A percentile compares a stretch with the other conserved stretches of the same genome.
These are phyloP conservation scores for Xylaria hypoxylon DNA, from an alignment of 2,329 filamentous ascomycete genomes.

Conservation along the genomic window DNA sequence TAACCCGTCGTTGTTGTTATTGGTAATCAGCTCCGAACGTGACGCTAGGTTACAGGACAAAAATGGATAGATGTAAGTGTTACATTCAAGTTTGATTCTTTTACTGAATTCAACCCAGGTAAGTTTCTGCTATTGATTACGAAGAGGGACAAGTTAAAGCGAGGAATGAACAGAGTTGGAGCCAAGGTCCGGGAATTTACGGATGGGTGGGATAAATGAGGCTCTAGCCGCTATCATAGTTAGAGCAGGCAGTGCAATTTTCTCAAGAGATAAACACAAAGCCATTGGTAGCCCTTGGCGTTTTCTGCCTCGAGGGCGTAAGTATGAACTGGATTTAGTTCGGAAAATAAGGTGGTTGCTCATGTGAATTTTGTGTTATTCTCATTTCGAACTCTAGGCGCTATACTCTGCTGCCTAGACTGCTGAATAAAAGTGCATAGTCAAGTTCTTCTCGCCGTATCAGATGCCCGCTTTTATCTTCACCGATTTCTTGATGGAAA, in stretches of 20 bases:
- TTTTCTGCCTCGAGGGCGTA: not conserved
- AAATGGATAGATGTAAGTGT: no score
- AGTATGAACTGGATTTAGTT: not conserved
- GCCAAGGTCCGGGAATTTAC: no score
- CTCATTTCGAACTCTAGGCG: not conserved
- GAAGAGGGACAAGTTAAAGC: no score
- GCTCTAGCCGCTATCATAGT: no score
- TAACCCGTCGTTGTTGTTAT: no score
- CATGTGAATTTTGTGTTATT: conserved; percentile 9
- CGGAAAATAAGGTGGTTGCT: not conserved
- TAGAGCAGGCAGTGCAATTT: not conserved
- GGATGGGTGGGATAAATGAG: no score
- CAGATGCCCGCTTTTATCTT: not conserved
- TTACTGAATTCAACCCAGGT: no score
- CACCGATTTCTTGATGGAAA: not conserved
- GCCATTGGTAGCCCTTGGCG: not conserved
- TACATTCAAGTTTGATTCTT: no score
- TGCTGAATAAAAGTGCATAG: not conserved
- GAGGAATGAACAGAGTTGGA: no score
- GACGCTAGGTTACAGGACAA: no score
- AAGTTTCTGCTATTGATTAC: no score
- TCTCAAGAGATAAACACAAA: not conserved
- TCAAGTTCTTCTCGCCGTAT: not conserved
- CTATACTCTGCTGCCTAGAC: not conserved
- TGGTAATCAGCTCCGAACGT: no score